A percentile compares a stretch with the other conserved stretches of the same genome.
Conservation (phyloP, 129 eudicot genomes). For the Ambrosia artemisiifolia region DNA sequence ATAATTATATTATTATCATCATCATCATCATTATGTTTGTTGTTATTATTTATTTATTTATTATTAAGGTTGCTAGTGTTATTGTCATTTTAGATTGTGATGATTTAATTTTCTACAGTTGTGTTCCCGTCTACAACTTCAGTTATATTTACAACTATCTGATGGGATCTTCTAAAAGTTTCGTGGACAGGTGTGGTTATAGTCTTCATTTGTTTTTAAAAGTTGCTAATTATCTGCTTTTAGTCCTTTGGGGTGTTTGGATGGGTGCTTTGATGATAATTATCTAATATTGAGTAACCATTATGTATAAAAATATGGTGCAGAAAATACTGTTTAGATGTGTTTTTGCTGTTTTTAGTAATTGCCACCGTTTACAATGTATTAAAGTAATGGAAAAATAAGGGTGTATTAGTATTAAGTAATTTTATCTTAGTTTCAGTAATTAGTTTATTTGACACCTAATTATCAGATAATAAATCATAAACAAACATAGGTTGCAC, state of each 20-base stretch:
- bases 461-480: background rate
- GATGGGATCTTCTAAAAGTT: conserved; percentile 80
- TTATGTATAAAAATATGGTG: background rate
- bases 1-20: background rate
- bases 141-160: conserved; percentile 71
- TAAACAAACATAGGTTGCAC: background rate
- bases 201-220: background rate
- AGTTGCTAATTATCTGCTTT: background rate
- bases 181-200: conserved; percentile 74
- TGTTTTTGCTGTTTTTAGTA: background rate
- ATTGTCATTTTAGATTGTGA: background rate
- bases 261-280: background rate
- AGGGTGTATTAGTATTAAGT: background rate
- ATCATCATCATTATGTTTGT: background rate
- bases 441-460: background rate
- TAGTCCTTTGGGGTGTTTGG: background rate
- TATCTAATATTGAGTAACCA: background rate
- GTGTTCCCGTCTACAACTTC: conserved; percentile 92
- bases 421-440: background rate
- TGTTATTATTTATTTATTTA: too few species aligned
- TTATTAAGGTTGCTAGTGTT: background rate
- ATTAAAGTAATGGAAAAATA: background rate
- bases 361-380: background rate
- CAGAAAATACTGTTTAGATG: background rate
- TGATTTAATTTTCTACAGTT: conserved; percentile 40